A percentile compares a stretch with the other conserved stretches of the same genome.
phyloP scores from a whole-genome alignment of 306 rosid genomes.

The Carpinus fangiana region DNA sequence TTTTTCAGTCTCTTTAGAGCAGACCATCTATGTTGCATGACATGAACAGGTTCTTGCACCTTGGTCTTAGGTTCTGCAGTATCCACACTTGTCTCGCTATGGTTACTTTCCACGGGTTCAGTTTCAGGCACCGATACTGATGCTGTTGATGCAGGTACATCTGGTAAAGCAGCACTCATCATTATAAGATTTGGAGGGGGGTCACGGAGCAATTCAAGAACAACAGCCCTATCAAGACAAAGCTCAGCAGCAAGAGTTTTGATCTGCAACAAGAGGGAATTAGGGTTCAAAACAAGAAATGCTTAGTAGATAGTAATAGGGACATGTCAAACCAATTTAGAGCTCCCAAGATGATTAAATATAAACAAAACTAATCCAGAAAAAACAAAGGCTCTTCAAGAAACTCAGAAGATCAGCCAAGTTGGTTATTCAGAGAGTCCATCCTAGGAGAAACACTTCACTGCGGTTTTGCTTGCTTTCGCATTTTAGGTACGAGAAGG shows the following conservation, averaged over 20 bases:
- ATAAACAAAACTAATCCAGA: neutral
- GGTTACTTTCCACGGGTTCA: slow-evolving; percentile 37
- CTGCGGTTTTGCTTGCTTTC: neutral
- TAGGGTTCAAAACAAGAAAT: slow-evolving; percentile 21
- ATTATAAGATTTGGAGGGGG: slow-evolving; percentile 84
- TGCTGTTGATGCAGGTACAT: slow-evolving; percentile 42
- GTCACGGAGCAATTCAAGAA: slow-evolving; percentile 79
- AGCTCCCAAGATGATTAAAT: neutral
- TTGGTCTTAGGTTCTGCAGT: slow-evolving; percentile 31
- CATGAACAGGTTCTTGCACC: slow-evolving; percentile 63
- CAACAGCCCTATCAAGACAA: slow-evolving; percentile 85
- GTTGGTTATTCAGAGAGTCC: neutral
- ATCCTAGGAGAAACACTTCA: neutral
- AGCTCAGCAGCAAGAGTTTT: slow-evolving; percentile 87
- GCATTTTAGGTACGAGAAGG: neutral
- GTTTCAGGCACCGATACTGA: slow-evolving; percentile 36
- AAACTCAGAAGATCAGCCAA: neutral
- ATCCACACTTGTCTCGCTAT: slow-evolving; percentile 36
- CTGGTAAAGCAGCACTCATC: slow-evolving; percentile 75
- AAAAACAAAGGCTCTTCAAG: neutral
- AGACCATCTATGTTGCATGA: slow-evolving; percentile 60
- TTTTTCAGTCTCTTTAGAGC: slow-evolving; percentile 81
- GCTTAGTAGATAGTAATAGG: neutral
- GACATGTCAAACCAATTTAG: neutral
- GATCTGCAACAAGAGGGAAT: slow-evolving; percentile 51